Evolutionary conservation across 371 early-diverging fungal species (phyloP), one percentile per base, ranked within the genome.

Genomic region (Mucor plumbeus): DNA sequence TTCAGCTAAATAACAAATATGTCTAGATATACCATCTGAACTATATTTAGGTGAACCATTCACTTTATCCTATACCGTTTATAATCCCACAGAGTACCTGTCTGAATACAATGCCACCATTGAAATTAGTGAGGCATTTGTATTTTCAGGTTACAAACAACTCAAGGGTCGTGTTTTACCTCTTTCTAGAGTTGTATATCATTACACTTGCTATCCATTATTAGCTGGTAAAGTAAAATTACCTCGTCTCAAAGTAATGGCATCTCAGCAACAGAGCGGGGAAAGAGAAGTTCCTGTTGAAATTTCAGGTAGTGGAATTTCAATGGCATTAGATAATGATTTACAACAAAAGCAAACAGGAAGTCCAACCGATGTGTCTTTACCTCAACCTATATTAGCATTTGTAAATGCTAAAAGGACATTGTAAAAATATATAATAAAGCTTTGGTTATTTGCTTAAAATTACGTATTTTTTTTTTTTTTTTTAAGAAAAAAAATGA

Each of bases 51-150:
- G 87, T 7, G 79, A 75, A 38, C 90, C 89, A 0, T 87, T 91
- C 69, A 85, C 88, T 0, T 66, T 89, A 19, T 66, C 79, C 6
- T 89, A 89, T 71, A 73, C 71, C 15, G 62, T 92, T n/a, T 74
- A 89, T 61, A 92, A 92, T 61, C 82, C 89, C 0, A 85, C 90
- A 1, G 67, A 81, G 14, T 75, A 75, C 15, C 41, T 88, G 7
- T 79, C 83, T 9, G 90, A 91, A 39, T 79, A 90, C 54, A 69
- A 76, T 10, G 80, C 84, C 38, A 71, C 83, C 0, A 81, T 91
- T n/a, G 92, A 91, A 58, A 70, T 87, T 0, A 82, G 89, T 26
- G 93, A 92, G 10, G 88, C 87, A 38, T 91, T 91, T 78, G 90
- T 90, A 1, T 91, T 88, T 71, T 79, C 88, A 15, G 93, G 93